phyloP scores from a whole-genome alignment of 164 flowering plant species.

The Annona cherimola region DNA sequence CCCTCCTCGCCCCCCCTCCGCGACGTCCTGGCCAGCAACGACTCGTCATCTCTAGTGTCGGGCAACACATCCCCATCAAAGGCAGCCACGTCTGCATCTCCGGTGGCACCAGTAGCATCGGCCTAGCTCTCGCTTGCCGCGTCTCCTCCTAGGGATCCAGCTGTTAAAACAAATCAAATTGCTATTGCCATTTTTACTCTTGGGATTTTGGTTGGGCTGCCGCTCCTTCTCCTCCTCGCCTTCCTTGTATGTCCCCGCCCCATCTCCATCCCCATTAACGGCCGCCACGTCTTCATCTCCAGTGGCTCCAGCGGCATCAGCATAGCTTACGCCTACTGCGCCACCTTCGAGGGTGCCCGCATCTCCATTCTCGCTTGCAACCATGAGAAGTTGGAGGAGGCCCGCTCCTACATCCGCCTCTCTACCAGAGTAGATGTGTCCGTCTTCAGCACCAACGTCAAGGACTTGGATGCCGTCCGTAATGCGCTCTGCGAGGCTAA shows the following conservation, averaged over 20 bases:
- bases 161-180: too few relatives aligned
- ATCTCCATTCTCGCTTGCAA: not conserved
- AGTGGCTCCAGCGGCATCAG: not conserved
- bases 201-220: too few relatives aligned
- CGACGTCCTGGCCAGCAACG: too few relatives aligned
- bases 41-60: too few relatives aligned
- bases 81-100: too few relatives aligned
- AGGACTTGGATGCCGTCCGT: not conserved
- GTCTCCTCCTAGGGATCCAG: too few relatives aligned
- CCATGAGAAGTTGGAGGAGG: not conserved
- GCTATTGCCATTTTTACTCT: too few relatives aligned
- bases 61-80: too few relatives aligned
- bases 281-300: not conserved
- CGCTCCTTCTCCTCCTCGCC: not conserved
- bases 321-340: not conserved
- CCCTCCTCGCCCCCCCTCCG: too few relatives aligned
- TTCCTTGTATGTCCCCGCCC: not conserved
- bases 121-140: too few relatives aligned
- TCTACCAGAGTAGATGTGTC: not conserved
- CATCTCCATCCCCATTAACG: not conserved
- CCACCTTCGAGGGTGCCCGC: not conserved
- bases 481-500: too few relatives aligned
- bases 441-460: not conserved
- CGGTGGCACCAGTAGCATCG: too few relatives aligned
- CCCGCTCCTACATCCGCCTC: not conserved